Base-by-base conservation (phyloP, 177 flowering plant species). In the Vitis hybrid region DNA sequence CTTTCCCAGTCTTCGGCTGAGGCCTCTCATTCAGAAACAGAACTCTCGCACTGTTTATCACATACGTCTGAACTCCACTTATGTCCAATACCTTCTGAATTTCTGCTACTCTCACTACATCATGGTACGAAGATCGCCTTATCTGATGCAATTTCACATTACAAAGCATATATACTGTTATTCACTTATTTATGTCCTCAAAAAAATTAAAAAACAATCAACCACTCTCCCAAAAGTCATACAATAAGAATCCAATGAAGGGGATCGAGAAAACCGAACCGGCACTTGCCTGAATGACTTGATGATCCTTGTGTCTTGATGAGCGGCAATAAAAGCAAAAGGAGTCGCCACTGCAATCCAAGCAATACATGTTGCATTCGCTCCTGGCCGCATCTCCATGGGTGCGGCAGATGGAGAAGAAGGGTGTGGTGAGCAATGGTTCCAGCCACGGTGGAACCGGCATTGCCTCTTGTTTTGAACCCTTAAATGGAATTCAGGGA, bases 111-210 rank as follows among this genome's bases (percentile, higher is more conserved):
- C 98, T 82, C 82, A 94, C 98, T 51, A 94, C 98, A 81, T 92
- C 98, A 66, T 94, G 98, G 70, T 94, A 94, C 19, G 98, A 94
- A 5, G 98, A 94, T 75, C 98, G 65, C 81, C 98, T 77, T 82
- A 94, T 94, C 98, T 94, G 76, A 39, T 39, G 5, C 48, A 5
- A 39, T 39, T 39, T 39, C 48, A 39, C 9, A 29, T 29, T 29
- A 29, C 31, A 29, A 29, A 29, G 31, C 31, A 29, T 29, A 29
- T 29, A 29, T 29, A 29, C 31, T 29, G 31, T 29, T 39, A 39
- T 39, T 39, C 9, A 39, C 9, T 39, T 39, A 39, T 39, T 39
- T 39, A 39, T 39, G 0, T 61, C 60, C 15, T 33, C 10, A 59
- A 16, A 12, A 16, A 7, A n/a, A 26, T 18, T 15, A 55, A 72